A percentile compares a stretch with the other conserved stretches of the same genome.
Conservation (phyloP, 192 early-diverging fungal species). For the Ambispora gerdemannii region DNA sequence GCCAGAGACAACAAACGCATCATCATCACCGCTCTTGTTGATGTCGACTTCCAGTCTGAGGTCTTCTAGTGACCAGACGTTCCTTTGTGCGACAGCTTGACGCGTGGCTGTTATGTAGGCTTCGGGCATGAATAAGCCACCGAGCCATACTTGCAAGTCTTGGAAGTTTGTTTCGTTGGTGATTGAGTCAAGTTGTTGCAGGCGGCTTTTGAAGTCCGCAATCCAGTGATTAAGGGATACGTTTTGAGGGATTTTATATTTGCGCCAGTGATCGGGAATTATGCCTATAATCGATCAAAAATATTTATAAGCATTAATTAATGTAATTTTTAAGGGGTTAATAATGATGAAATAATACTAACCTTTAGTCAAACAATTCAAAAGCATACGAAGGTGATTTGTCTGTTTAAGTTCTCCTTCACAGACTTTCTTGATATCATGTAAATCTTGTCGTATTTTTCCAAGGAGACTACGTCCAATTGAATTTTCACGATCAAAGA, state of each 20-base stretch:
- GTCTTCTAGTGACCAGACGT: conserved; percentile 80
- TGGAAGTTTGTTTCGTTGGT: conserved; percentile 39
- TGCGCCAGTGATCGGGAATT: conserved; percentile 70
- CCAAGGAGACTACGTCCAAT: conserved; percentile 59
- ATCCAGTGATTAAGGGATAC: conserved; percentile 68
- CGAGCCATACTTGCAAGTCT: conserved; percentile 68
- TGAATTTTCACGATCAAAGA: conserved; percentile 76
- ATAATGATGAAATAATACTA: too few relatives aligned
- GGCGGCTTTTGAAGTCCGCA: conserved; percentile 64
- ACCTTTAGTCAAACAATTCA: conserved; percentile 68
- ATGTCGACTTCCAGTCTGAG: conserved; percentile 56
- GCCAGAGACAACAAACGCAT: conserved; percentile 26
- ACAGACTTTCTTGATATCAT: conserved; percentile 62
- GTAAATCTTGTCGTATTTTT: conserved; percentile 65
- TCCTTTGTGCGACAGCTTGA: conserved; percentile 73
- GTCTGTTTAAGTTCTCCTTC: conserved; percentile 81
- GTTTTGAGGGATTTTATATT: conserved; percentile 59
- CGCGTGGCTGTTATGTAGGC: conserved; percentile 90
- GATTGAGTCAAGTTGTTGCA: conserved; percentile 61
- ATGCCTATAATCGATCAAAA: conserved; percentile 24
- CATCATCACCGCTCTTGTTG: neutral
- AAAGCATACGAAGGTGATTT: conserved; percentile 74
- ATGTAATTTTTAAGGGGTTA: too few relatives aligned
- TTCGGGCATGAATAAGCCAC: conserved; percentile 84
- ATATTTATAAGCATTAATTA: too few relatives aligned